A percentile compares a stretch with the other conserved stretches of the same genome.
phyloP scores from a whole-genome alignment of 305 asterid genomes.

The Rubia balearica region DNA sequence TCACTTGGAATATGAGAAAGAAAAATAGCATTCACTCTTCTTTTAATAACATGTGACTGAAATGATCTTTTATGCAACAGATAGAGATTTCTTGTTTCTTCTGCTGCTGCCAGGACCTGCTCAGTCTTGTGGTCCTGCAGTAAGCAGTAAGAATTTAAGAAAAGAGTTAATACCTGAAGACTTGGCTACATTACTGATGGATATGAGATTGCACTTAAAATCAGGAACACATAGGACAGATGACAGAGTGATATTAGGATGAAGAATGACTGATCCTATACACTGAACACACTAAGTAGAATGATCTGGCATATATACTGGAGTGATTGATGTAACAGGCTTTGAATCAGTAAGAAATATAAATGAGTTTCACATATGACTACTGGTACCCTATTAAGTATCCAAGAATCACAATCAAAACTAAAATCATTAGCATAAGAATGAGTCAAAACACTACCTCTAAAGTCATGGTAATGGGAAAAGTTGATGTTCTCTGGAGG shows the following conservation, averaged over 20 bases:
- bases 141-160: neutral
- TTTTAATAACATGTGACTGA: neutral
- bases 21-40: neutral
- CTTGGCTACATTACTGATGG: too few relatives aligned
- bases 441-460: neutral
- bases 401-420: neutral
- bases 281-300: neutral
- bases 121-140: neutral
- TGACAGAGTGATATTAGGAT: too few relatives aligned
- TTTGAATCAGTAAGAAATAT: neutral
- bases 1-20: neutral
- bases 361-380: neutral
- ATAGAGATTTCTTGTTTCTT: too few relatives aligned
- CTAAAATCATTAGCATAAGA: neutral
- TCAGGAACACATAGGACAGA: neutral
- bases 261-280: neutral
- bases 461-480: neutral
- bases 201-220: neutral
- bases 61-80: neutral
- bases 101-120: neutral
- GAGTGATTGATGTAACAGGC: neutral
- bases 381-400: neutral
- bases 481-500: neutral
- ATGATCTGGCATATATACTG: neutral
- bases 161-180: neutral